A percentile compares a stretch with the other conserved stretches of the same genome.
phyloP scores from a whole-genome alignment of 768 basidiomycete species.

The Mycena alexandri region DNA sequence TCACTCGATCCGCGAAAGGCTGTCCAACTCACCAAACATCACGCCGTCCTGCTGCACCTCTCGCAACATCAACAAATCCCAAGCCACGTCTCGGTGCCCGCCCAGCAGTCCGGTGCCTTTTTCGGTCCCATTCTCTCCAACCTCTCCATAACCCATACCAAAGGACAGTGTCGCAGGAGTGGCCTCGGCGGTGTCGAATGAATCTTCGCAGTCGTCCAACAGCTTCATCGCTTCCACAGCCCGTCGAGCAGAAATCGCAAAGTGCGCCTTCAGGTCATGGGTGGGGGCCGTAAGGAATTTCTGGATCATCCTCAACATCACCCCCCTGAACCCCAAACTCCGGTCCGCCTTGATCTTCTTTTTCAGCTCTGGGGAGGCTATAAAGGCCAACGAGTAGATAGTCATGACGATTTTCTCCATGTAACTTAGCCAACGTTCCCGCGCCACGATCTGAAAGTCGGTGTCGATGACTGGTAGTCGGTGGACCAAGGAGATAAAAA shows the following conservation, averaged over 20 bases:
- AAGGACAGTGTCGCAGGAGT: slow-evolving; percentile 75
- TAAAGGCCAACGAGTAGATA: slow-evolving; percentile 90
- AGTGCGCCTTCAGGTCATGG: slow-evolving; percentile 65
- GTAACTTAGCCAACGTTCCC: slow-evolving; percentile 82
- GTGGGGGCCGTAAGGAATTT: slow-evolving; percentile 66
- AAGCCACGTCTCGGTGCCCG: slow-evolving; percentile 76
- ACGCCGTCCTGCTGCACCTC: slow-evolving; percentile 73
- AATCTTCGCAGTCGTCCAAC: slow-evolving; percentile 81
- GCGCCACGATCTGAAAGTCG: slow-evolving; percentile 76
- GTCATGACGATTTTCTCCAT: slow-evolving; percentile 83
- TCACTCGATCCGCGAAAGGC: slow-evolving; percentile 77
- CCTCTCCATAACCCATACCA: slow-evolving; percentile 89
- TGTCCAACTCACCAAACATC: slow-evolving; percentile 85
- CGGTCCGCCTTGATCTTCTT: slow-evolving; percentile 74
- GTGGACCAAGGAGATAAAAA: slow-evolving; percentile 81
- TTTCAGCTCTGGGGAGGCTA: slow-evolving; percentile 83
- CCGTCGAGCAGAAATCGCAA: slow-evolving; percentile 70
- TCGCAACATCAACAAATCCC: slow-evolving; percentile 78
- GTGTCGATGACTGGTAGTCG: slow-evolving; percentile 84
- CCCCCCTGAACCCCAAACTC: slow-evolving; percentile 73
- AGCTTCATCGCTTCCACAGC: slow-evolving; percentile 84
- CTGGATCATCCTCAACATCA: slow-evolving; percentile 80
- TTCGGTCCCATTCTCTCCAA: slow-evolving; percentile 73
- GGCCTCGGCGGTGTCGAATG: slow-evolving; percentile 76
- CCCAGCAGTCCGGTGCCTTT: slow-evolving; percentile 82